Evolutionary conservation across 208 protist species (phyloP).

Genomic region (Spongospora subterranea): DNA sequence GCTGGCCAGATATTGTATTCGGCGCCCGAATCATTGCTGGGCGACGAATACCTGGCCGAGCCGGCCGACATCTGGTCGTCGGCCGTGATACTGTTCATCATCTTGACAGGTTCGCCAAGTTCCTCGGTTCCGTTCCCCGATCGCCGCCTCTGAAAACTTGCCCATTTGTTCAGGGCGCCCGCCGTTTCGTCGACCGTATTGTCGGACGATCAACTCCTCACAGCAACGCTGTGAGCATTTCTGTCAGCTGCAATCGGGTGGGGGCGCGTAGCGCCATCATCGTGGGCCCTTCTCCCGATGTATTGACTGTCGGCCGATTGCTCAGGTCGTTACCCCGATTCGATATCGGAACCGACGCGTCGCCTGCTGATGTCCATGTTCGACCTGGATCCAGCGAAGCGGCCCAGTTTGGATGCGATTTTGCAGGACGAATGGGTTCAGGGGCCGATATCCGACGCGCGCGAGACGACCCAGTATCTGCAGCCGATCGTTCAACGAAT

Average conservation of each 20-base stretch:
- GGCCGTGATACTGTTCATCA: slow-evolving; percentile 39
- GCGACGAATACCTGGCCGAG: slow-evolving; percentile 3
- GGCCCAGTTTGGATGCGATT: background rate
- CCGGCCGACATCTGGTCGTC: slow-evolving; percentile 33
- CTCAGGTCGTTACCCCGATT: background rate
- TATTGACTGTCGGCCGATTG: background rate
- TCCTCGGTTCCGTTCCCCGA: background rate
- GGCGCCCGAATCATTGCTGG: background rate
- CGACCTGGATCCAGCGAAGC: background rate
- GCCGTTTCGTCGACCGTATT: slow-evolving; percentile 12
- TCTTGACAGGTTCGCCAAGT: background rate
- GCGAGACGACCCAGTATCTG: background rate
- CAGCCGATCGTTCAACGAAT: background rate
- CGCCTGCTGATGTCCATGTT: background rate
- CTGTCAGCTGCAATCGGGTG: background rate
- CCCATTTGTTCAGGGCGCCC: slow-evolving; percentile 14
- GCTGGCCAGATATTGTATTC: background rate
- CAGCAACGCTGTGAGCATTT: slow-evolving; percentile 29
- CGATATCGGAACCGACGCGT: background rate
- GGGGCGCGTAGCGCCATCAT: background rate
- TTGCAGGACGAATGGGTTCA: background rate
- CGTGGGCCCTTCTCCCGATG: background rate
- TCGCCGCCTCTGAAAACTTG: background rate
- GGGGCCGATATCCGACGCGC: background rate
- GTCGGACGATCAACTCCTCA: background rate